A percentile compares a stretch with the other conserved stretches of the same genome.
phyloP scores from a whole-genome alignment of 306 rosid species.

The Rosa lucieae region DNA sequence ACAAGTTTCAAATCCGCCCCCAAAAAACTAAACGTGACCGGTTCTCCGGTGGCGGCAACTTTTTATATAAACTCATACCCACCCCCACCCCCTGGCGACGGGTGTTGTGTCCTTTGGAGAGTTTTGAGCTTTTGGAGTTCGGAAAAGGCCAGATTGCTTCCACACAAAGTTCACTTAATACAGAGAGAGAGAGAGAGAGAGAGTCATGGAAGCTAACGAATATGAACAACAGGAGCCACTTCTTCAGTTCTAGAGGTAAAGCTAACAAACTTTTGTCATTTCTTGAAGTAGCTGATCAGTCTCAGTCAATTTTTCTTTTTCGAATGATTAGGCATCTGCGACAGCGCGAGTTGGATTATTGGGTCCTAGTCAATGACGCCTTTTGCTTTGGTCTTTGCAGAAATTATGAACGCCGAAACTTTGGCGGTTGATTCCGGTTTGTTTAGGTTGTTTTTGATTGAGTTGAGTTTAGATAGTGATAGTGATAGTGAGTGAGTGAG shows the following conservation, averaged over 20 bases:
- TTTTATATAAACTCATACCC: constrained; percentile 18
- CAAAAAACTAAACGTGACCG: not conserved
- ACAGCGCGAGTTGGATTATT: not conserved
- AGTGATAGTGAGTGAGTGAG: constrained; percentile 7
- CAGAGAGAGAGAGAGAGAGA: not conserved
- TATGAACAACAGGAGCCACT: constrained; percentile 21
- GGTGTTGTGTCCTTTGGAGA: not conserved
- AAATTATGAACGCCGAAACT: constrained; percentile 12
- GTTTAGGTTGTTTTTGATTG: constrained; percentile 23
- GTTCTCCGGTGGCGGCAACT: constrained; percentile 31
- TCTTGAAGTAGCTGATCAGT: not conserved
- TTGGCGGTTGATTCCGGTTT: constrained; percentile 7
- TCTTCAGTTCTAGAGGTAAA: constrained; percentile 23
- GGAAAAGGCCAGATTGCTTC: not conserved
- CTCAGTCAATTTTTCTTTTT: not conserved
- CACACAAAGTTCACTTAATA: not conserved
- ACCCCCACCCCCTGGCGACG: not conserved
- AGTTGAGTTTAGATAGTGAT: not conserved
- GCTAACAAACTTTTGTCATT: constrained; percentile 4
- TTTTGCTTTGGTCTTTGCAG: not conserved
- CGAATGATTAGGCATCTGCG: not conserved
- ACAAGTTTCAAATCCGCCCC: constrained; percentile 32
- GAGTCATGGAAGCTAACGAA: constrained; percentile 58
- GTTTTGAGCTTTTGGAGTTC: constrained; percentile 6
- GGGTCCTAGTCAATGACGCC: not conserved